Conservation (phyloP, 169 alveolate species). For the Pseudocohnilembus persalinus region DNA sequence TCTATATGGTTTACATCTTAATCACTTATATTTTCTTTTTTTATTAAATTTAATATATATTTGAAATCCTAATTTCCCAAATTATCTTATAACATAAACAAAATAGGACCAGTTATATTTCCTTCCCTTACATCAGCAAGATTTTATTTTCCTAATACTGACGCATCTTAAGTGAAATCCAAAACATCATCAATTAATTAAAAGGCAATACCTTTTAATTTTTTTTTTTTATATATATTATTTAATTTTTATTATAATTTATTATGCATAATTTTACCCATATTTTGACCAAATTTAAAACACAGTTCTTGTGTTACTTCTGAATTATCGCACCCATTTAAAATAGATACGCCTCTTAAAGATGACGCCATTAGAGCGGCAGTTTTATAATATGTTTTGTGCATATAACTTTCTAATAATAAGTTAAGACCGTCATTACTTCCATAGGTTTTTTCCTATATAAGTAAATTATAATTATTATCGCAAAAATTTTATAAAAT, state of each 20-base stretch:
- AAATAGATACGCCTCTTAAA: constrained; percentile 46
- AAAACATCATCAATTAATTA: constrained; percentile 68
- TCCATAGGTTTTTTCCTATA: background rate
- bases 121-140: constrained; percentile 63
- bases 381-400: constrained; percentile 67
- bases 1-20: constrained; percentile 28
- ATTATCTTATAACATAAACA: constrained; percentile 37
- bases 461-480: too few relatives aligned
- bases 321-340: background rate
- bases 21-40: constrained; percentile 31
- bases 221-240: constrained; percentile 9
- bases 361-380: constrained; percentile 55
- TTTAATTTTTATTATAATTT: constrained; percentile 40
- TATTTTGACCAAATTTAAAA: constrained; percentile 47
- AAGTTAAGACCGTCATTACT: constrained; percentile 33
- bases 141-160: constrained; percentile 60
- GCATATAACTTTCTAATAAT: constrained; percentile 33
- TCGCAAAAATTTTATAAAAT: too few relatives aligned
- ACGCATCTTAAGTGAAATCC: constrained; percentile 56
- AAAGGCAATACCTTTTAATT: constrained; percentile 57
- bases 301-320: constrained; percentile 33
- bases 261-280: too few relatives aligned
- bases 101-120: constrained; percentile 61
- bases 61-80: background rate
- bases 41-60: constrained; percentile 10